A percentile compares a stretch with the other conserved stretches of the same genome.
phyloP scores from a whole-genome alignment of 352 stramenopile species.

The Thalassiosira pacifica region DNA sequence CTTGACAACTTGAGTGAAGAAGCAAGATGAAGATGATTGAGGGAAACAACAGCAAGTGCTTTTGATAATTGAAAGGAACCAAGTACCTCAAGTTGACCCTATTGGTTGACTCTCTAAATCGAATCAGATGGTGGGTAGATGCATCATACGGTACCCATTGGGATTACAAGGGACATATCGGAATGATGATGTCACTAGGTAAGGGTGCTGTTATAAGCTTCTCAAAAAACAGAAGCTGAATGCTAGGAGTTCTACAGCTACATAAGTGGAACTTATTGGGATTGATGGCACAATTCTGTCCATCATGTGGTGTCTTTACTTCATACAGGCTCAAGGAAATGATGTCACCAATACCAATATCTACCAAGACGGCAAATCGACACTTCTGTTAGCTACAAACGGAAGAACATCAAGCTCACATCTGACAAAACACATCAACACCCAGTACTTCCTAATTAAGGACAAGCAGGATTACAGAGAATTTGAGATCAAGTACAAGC shows the following conservation, averaged over 20 bases:
- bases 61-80: no score
- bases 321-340: slow-evolving; percentile 53
- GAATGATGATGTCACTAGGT: slow-evolving; percentile 52
- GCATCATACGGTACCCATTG: no score
- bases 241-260: slow-evolving; percentile 61
- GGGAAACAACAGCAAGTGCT: no score
- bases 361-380: slow-evolving; percentile 62
- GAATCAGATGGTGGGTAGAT: slow-evolving; percentile 46
- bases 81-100: slow-evolving; percentile 35
- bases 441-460: slow-evolving; percentile 41
- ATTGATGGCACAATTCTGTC: slow-evolving; percentile 14
- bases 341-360: no score
- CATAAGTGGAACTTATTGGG: slow-evolving; percentile 33
- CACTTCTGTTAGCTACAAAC: slow-evolving; percentile 46
- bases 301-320: slow-evolving; percentile 34
- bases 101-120: not conserved
- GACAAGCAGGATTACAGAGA: slow-evolving; percentile 26
- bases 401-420: slow-evolving; percentile 33
- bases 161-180: slow-evolving; percentile 64
- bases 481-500: slow-evolving; percentile 9
- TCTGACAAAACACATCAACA: slow-evolving; percentile 50
- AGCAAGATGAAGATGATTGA: no score
- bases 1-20: no score
- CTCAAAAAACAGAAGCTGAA: slow-evolving; percentile 62
- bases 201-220: slow-evolving; percentile 11